phyloP scores from a whole-genome alignment of 805 yeast genomes.

The Isabelozyma pseudorhagii region DNA sequence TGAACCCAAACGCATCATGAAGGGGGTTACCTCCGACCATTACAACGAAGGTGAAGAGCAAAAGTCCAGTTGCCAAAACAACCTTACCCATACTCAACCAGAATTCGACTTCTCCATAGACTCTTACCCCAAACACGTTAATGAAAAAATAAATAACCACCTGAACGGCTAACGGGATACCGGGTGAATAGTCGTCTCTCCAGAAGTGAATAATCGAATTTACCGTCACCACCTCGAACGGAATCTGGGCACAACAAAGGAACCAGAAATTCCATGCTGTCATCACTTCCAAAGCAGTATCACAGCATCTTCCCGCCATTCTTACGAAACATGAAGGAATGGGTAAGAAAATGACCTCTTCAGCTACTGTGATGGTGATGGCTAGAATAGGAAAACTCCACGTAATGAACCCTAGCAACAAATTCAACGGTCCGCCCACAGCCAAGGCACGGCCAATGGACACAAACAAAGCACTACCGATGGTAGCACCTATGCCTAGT shows the following conservation, averaged over 20 bases:
- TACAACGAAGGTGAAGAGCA: conserved; percentile 71
- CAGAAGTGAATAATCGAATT: conserved; percentile 77
- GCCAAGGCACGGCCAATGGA: conserved; percentile 63
- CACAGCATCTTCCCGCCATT: conserved; percentile 72
- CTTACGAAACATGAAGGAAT: conserved; percentile 74
- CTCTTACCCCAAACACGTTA: conserved; percentile 68
- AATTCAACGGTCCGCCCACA: conserved; percentile 67
- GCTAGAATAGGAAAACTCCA: conserved; percentile 71
- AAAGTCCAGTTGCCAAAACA: conserved; percentile 68
- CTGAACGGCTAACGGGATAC: conserved; percentile 64
- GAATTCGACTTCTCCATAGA: conserved; percentile 82
- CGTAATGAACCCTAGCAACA: conserved; percentile 59
- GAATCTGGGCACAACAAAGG: conserved; percentile 72
- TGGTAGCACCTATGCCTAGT: conserved; percentile 77
- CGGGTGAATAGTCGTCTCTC: conserved; percentile 75
- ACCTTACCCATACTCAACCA: conserved; percentile 69
- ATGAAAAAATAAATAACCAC: conserved; percentile 59
- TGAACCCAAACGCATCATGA: conserved; percentile 51
- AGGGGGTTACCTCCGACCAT: conserved; percentile 88
- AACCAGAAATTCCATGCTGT: conserved; percentile 82
- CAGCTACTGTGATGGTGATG: conserved; percentile 72
- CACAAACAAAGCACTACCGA: conserved; percentile 78
- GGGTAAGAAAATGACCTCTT: conserved; percentile 75
- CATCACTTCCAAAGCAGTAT: conserved; percentile 69
- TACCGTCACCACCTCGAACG: conserved; percentile 80